Evolutionary conservation across 257 asterid species (phyloP).

Genomic region (Cruciata laevipes): DNA sequence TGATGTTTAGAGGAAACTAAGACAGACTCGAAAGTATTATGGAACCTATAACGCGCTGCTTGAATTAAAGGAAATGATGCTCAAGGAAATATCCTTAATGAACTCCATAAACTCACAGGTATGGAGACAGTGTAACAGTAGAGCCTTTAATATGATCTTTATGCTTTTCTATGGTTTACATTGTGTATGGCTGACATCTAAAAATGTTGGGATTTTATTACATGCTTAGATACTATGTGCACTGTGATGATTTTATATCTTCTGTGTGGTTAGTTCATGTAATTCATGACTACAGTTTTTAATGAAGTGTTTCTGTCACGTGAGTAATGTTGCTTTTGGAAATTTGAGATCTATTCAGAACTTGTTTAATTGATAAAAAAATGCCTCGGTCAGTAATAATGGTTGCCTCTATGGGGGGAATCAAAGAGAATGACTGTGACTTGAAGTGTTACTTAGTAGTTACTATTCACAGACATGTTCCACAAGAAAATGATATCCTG

Average conservation of each 20-base stretch:
- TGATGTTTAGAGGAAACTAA: slow-evolving; percentile 50
- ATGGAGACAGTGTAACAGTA: slow-evolving; percentile 11
- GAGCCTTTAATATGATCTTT: slow-evolving; percentile 2
- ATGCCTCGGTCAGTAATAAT: not conserved
- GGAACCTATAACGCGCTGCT: slow-evolving; percentile 74
- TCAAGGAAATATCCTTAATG: slow-evolving; percentile 75
- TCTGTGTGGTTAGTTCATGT: not conserved
- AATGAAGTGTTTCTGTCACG: not conserved
- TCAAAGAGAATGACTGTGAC: not conserved
- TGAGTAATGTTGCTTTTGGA: not conserved
- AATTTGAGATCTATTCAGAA: not conserved
- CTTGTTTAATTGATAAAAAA: not conserved
- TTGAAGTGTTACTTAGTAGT: not conserved
- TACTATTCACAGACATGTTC: no score
- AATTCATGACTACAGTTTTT: not conserved
- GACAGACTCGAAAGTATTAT: slow-evolving; percentile 57
- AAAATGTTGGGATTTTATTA: not conserved
- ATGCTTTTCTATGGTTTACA: not conserved
- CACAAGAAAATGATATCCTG: not conserved
- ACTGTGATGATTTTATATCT: not conserved
- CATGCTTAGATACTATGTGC: not conserved
- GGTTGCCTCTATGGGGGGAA: not conserved
- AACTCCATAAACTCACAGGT: slow-evolving; percentile 85
- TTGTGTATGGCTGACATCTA: not conserved
- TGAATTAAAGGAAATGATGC: slow-evolving; percentile 79